A percentile compares a stretch with the other conserved stretches of the same genome.
phyloP scores from a whole-genome alignment of 129 eudicot genomes.

The Flaveria bidentis region DNA sequence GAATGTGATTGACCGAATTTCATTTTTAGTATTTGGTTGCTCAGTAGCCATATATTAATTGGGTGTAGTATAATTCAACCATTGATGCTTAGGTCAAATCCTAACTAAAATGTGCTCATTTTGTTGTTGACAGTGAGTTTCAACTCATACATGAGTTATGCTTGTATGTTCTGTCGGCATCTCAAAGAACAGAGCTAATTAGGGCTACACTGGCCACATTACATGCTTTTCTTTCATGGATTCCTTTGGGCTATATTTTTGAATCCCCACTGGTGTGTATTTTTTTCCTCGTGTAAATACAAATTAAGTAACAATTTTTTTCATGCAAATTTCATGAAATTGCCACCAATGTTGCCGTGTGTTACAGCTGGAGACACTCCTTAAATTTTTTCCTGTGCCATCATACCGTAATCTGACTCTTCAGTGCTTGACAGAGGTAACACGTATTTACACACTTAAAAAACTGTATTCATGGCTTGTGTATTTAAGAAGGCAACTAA shows the following conservation, averaged over 20 bases:
- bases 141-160: constrained; percentile 98
- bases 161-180: constrained; percentile 92
- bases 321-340: constrained; percentile 17
- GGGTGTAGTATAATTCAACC: neutral
- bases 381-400: constrained; percentile 74
- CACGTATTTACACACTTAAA: neutral
- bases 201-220: constrained; percentile 93
- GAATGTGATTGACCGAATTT: constrained; percentile 5
- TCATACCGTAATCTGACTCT: constrained; percentile 86
- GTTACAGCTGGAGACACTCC: constrained; percentile 81
- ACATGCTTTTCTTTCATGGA: constrained; percentile 99
- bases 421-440: constrained; percentile 96
- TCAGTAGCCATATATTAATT: constrained; percentile 1
- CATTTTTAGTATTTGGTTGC: neutral
- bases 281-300: constrained; percentile 4
- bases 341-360: constrained; percentile 16
- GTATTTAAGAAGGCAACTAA: neutral
- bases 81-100: constrained; percentile 1
- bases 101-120: constrained; percentile 14
- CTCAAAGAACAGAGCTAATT: constrained; percentile 93
- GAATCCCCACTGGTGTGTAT: constrained; percentile 92
- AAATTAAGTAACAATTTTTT: neutral
- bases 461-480: neutral
- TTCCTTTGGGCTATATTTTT: constrained; percentile 97
- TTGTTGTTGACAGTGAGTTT: constrained; percentile 74